A percentile compares a stretch with the other conserved stretches of the same genome.
These are phyloP conservation scores for Ottelia alismoides DNA, from an alignment of 106 monocot species.

Conservation along the genomic window DNA sequence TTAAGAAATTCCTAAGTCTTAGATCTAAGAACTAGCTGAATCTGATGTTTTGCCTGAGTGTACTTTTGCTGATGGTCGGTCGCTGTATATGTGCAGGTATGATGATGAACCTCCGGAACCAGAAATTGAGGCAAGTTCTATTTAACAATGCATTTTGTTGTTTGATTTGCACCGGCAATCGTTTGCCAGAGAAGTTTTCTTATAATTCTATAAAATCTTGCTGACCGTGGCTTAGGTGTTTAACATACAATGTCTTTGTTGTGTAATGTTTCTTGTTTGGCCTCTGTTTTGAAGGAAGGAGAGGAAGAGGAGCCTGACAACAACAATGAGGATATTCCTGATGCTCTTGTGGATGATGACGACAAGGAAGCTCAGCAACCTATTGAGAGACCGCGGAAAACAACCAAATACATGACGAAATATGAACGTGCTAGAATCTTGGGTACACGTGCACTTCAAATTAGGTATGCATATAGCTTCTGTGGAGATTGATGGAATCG, in stretches of 20 bases:
- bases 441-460: slow-evolving; percentile 73
- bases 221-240: too few relatives aligned
- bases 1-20: too few relatives aligned
- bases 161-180: too few relatives aligned
- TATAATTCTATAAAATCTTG: background rate
- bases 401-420: slow-evolving; percentile 78
- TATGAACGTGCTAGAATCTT: slow-evolving; percentile 73
- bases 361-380: slow-evolving; percentile 19
- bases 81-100: slow-evolving; percentile 49
- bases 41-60: too few relatives aligned
- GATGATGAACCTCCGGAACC: slow-evolving; percentile 97
- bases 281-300: slow-evolving; percentile 71
- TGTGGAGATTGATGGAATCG: background rate
- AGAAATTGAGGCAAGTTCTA: slow-evolving; percentile 57
- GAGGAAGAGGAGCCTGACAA: slow-evolving; percentile 57
- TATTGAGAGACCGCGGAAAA: slow-evolving; percentile 39
- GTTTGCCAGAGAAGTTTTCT: background rate
- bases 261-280: too few relatives aligned
- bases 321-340: slow-evolving; percentile 67
- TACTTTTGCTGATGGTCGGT: too few relatives aligned
- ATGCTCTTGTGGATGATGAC: slow-evolving; percentile 25
- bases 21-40: too few relatives aligned
- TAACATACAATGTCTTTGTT: too few relatives aligned
- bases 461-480: slow-evolving; percentile 19
- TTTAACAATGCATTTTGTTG: background rate